Evolutionary conservation across 164 flowering plant genomes (phyloP), one percentile per base, ranked within the genome.

Genomic region (Kalanchoe fedtschenkoi): DNA sequence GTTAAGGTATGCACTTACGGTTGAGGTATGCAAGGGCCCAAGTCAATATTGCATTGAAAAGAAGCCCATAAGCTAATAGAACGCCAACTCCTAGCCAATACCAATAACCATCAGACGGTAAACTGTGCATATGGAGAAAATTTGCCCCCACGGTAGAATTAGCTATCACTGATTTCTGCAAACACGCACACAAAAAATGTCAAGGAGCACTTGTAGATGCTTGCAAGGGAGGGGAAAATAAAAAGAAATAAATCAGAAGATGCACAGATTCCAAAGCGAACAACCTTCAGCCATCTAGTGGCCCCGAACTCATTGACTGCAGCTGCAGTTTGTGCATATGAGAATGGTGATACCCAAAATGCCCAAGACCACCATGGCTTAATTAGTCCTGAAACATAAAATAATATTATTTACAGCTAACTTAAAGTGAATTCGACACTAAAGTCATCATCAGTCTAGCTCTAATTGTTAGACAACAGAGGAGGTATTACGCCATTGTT

Each of bases 361-460:
- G 70, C 95, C 96, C 96, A 92, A 14, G 66, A 19, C 96, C 93
- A 87, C 95, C 96, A 87, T 38, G 83, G 82, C 74, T 80, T 84
- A 62, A 87, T 86, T 70, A 44, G 51, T 4, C 6, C 56, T 51
- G n/a, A 51, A 51, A 51, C 5, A 2, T 28, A 47, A 47, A 26
- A 13, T 4, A 51, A 11, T n/a, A n/a, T n/a, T n/a, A 51, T 51
- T 1, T 7, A 0, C 11, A 47, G 55, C 13, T 47, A 28, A 47
- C 29, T 24, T 47, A 0, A 47, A 47, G 14, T 8, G 14, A 47
- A 4, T 19, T 44, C 51, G 9, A 51, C 13, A 24, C 26, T 24
- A 28, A 10, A 6, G 10, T 21, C 11, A 47, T 24, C 14, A 9
- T 24, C 30, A 47, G 3, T 16, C 55, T 47, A 24, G 30, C 55